Conservation (phyloP, 2,329 filamentous ascomycete genomes). For the Chrysoporthe deuterocubensis region DNA sequence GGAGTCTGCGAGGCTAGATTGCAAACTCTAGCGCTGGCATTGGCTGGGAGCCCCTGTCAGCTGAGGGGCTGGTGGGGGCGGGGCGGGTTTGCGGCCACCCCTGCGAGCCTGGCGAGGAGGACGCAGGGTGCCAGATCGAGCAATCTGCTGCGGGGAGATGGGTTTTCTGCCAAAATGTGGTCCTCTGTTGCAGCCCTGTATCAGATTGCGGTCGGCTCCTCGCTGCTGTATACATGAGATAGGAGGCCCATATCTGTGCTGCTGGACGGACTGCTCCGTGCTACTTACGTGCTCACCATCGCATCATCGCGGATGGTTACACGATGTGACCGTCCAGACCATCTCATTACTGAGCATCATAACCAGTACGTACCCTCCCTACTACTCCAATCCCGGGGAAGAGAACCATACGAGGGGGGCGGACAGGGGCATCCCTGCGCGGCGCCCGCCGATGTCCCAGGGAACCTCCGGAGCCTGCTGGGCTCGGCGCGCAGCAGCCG, state of each 20-base stretch:
- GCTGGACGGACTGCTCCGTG: no score
- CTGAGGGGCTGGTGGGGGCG: neutral
- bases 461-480: neutral
- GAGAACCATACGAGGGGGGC: neutral
- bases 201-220: no score
- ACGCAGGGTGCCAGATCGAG: neutral
- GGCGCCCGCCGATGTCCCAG: neutral
- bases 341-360: no score
- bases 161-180: neutral
- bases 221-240: no score
- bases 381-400: neutral
- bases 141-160: neutral
- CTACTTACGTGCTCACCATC: no score
- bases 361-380: no score
- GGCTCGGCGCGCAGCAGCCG: neutral
- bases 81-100: neutral
- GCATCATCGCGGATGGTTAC: no score
- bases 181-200: no score
- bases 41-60: neutral
- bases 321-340: no score
- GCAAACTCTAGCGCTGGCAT: conserved; percentile 11
- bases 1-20: conserved; percentile 10
- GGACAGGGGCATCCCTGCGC: neutral
- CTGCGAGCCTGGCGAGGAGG: neutral
- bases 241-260: no score